A percentile compares a stretch with the other conserved stretches of the same genome.
These are phyloP conservation scores for Bryoglossum gracile DNA, from an alignment of 495 filamentous ascomycete genomes.

Conservation along the genomic window DNA sequence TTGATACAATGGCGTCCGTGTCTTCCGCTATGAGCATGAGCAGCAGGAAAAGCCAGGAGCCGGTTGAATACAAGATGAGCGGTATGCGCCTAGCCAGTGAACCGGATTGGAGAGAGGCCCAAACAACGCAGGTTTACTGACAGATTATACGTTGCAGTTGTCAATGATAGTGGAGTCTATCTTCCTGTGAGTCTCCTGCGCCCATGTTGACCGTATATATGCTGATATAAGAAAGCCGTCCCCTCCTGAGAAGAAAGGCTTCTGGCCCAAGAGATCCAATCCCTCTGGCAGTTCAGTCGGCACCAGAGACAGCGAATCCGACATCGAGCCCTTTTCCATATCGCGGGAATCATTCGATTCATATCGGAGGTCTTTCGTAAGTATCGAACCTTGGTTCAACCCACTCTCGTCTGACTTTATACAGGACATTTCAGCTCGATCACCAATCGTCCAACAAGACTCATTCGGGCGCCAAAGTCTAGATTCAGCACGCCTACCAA, in stretches of 20 bases:
- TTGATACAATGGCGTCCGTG: conserved; percentile 48
- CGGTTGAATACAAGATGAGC: conserved; percentile 74
- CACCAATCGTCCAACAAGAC: conserved; percentile 59
- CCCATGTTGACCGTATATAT: neutral
- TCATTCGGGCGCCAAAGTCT: conserved; percentile 65
- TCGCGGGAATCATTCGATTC: conserved; percentile 97
- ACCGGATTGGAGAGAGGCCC: neutral
- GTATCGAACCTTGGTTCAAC: too few species aligned
- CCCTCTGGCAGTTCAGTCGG: conserved; percentile 60
- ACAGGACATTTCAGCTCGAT: conserved; percentile 89
- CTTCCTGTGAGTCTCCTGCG: conserved; percentile 61
- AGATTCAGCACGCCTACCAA: conserved; percentile 58
- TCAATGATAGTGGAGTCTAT: conserved; percentile 95
- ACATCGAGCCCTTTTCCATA: conserved; percentile 93
- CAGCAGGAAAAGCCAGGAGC: conserved; percentile 48
- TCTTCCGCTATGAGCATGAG: conserved; percentile 57
- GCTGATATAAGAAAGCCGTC: conserved; percentile 81
- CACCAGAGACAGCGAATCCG: conserved; percentile 60
- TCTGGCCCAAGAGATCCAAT: conserved; percentile 70
- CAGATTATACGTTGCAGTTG: conserved; percentile 48
- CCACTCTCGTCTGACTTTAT: neutral
- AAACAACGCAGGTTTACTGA: neutral
- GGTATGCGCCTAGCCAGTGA: conserved; percentile 41
- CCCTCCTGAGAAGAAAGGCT: conserved; percentile 74
- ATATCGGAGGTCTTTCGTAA: conserved; percentile 91